Percentiles rank a stretch among this genome's conserved stretches.
Evolutionary conservation across 345 rosid species (phyloP).

Genomic region (Murraya koenigii): DNA sequence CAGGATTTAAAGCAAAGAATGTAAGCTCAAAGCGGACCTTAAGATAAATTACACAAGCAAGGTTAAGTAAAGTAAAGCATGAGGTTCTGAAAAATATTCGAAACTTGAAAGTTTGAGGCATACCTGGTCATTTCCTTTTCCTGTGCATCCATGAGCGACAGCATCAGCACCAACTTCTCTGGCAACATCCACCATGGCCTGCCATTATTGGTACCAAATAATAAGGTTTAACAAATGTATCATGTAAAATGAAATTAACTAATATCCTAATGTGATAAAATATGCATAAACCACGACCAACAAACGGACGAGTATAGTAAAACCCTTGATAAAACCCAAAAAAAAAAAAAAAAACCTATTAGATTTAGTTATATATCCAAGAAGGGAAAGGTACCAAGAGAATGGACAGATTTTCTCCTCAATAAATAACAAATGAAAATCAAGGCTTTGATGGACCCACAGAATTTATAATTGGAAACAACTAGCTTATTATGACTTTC

Average conservation of each 20-base stretch:
- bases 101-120: slow-evolving; percentile 7
- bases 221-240: background rate
- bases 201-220: slow-evolving; percentile 12
- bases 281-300: background rate
- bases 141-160: slow-evolving; percentile 96
- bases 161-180: slow-evolving; percentile 98
- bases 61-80: slow-evolving; percentile 5
- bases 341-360: background rate
- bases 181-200: slow-evolving; percentile 99
- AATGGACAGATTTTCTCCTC: background rate
- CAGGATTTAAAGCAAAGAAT: slow-evolving; percentile 89
- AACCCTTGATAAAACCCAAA: background rate
- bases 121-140: slow-evolving; percentile 99
- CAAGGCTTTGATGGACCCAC: background rate
- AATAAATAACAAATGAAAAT: background rate
- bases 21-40: slow-evolving; percentile 98
- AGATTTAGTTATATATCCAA: background rate
- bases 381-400: background rate
- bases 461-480: slow-evolving; percentile 12
- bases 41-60: background rate
- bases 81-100: slow-evolving; percentile 2
- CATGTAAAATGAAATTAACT: background rate
- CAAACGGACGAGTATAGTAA: too few relatives aligned
- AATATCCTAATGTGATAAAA: background rate
- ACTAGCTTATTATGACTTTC: background rate